A percentile compares a stretch with the other conserved stretches of the same genome.
These are phyloP conservation scores for Euphrasia arctica DNA, from an alignment of 305 asterid genomes.

Conservation along the genomic window DNA sequence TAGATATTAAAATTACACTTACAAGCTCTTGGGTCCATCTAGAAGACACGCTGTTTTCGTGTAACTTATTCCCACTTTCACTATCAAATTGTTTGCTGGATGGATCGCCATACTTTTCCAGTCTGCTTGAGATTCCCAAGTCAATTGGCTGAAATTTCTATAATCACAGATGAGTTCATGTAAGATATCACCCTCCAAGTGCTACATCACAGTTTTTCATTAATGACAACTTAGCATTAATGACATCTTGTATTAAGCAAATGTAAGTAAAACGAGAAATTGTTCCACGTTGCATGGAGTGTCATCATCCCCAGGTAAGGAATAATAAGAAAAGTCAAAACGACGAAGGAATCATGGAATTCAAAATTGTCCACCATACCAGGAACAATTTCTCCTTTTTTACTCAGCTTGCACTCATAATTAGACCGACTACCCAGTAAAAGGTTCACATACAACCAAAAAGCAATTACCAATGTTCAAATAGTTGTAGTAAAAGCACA, in stretches of 20 bases:
- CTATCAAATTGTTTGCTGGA: conserved; percentile 30
- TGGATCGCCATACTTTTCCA: conserved; percentile 33
- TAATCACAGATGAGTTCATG: conserved; percentile 31
- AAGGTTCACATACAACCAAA: conserved; percentile 13
- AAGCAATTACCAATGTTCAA: conserved; percentile 18
- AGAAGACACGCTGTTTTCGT: conserved; percentile 33
- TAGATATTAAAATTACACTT: conserved; percentile 27
- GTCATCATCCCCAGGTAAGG: conserved; percentile 4
- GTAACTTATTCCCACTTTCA: conserved; percentile 27
- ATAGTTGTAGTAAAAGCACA: conserved; percentile 23
- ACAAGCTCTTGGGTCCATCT: conserved; percentile 51
- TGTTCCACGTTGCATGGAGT: conserved; percentile 15
- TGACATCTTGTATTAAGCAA: conserved; percentile 17
- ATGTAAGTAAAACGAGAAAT: conserved; percentile 15
- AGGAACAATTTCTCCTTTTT: conserved; percentile 3
- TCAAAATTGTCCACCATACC: conserved; percentile 14
- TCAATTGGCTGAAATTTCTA: conserved; percentile 50
- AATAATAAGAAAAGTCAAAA: not conserved
- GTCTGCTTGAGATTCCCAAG: conserved; percentile 36
- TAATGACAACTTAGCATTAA: conserved; percentile 16
- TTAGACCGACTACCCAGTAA: not conserved
- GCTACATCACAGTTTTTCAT: conserved; percentile 7
- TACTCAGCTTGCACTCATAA: conserved; percentile 22
- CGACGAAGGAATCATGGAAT: conserved; percentile 4
- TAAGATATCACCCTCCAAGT: conserved; percentile 25